Conservation (phyloP, 148 eudicot species). For the Oxyria digyna region DNA sequence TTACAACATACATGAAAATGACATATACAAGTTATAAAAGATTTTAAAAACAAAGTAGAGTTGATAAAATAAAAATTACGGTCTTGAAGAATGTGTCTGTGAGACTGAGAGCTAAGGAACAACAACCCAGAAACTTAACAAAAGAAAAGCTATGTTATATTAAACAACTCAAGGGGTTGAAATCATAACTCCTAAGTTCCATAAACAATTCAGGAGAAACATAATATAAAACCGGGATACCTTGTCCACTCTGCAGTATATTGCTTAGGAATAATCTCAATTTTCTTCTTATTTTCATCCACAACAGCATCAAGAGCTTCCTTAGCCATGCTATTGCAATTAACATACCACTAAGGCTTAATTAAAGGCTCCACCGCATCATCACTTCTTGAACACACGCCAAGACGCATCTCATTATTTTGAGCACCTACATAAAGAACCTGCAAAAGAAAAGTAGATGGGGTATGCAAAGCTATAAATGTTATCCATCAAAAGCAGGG, state of each 20-base stretch:
- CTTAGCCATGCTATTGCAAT: slow-evolving; percentile 64
- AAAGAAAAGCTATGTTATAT: neutral
- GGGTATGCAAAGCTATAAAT: neutral
- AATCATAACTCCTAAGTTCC: neutral
- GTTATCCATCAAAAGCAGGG: neutral
- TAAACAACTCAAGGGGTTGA: neutral
- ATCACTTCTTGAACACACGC: slow-evolving; percentile 75
- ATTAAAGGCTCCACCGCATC: slow-evolving; percentile 90
- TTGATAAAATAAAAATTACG: neutral
- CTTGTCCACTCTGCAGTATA: slow-evolving; percentile 97
- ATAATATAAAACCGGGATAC: slow-evolving; percentile 16
- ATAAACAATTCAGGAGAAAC: neutral
- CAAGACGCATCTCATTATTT: slow-evolving; percentile 91
- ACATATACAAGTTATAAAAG: neutral
- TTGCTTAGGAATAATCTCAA: slow-evolving; percentile 76
- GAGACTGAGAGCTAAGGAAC: neutral
- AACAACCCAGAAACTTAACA: neutral
- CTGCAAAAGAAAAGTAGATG: slow-evolving; percentile 20
- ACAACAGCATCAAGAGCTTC: slow-evolving; percentile 82
- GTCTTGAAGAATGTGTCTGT: neutral
- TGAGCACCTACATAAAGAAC: slow-evolving; percentile 73
- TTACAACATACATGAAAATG: neutral
- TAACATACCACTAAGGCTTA: slow-evolving; percentile 97
- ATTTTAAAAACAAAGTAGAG: too few species aligned
- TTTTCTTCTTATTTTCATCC: slow-evolving; percentile 36